Conservation (phyloP, 2,329 filamentous ascomycete genomes). For the Grosmannia penicillata region DNA sequence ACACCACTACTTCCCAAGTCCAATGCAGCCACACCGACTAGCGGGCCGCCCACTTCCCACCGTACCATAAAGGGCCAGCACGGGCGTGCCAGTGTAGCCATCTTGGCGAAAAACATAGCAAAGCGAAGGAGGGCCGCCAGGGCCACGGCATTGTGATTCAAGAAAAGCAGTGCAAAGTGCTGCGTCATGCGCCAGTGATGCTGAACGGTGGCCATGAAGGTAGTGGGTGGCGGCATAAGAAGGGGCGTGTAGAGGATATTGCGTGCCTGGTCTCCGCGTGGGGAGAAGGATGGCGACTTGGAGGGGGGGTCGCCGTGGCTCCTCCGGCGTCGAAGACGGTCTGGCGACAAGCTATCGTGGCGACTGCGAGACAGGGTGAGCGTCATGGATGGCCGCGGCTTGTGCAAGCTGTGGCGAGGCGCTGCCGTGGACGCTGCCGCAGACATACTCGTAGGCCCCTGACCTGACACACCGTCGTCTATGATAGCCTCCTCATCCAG, state of each 20-base stretch:
- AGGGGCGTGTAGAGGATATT: too few relatives aligned
- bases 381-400: constrained; percentile 18
- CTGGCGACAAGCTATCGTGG: constrained; percentile 17
- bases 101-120: constrained; percentile 52
- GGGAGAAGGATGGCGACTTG: constrained; percentile 8
- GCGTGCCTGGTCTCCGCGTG: too few relatives aligned
- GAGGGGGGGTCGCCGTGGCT: background rate
- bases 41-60: constrained; percentile 47
- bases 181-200: constrained; percentile 20
- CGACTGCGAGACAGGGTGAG: constrained; percentile 27
- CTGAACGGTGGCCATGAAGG: constrained; percentile 17
- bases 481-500: constrained; percentile 12
- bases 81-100: constrained; percentile 46
- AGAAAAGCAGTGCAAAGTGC: constrained; percentile 20
- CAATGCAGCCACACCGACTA: constrained; percentile 53
- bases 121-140: constrained; percentile 33
- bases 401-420: constrained; percentile 17
- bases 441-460: constrained; percentile 13
- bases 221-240: constrained; percentile 33
- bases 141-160: constrained; percentile 15
- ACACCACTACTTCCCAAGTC: constrained; percentile 31
- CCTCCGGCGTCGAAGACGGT: background rate
- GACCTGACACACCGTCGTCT: constrained; percentile 14
- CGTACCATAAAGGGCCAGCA: constrained; percentile 62
- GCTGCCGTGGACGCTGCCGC: too few relatives aligned